These are phyloP conservation scores for Polymyxa betae DNA, from an alignment of 208 protist genomes.

Conservation along the genomic window DNA sequence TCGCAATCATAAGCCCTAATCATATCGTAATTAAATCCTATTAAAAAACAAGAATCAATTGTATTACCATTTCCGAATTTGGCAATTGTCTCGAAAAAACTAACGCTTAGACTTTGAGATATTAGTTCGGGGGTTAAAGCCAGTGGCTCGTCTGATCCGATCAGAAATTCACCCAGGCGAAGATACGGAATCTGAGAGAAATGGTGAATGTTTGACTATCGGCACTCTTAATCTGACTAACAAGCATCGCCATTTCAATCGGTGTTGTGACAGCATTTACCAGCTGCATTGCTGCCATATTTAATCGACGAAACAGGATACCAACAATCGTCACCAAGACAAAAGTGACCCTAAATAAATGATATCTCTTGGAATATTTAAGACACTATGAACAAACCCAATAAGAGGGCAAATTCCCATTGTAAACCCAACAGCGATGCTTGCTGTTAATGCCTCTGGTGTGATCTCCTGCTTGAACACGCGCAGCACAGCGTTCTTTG, in stretches of 20 bases:
- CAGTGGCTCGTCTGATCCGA: neutral
- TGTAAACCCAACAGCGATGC: neutral
- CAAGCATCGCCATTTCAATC: slow-evolving; percentile 23
- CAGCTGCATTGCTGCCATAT: slow-evolving; percentile 47
- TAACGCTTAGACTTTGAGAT: neutral
- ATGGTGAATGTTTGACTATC: neutral
- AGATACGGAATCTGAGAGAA: slow-evolving; percentile 30
- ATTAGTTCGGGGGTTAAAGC: neutral
- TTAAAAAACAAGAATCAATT: neutral
- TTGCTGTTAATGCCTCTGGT: slow-evolving; percentile 5
- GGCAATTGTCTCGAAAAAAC: neutral
- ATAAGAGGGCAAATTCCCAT: slow-evolving; percentile 29
- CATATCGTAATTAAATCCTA: neutral
- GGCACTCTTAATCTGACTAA: neutral
- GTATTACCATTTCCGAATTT: slow-evolving; percentile 16
- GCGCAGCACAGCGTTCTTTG: neutral
- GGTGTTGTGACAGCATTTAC: slow-evolving; percentile 40
- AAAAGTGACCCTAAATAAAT: slow-evolving; percentile 6
- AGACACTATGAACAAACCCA: neutral
- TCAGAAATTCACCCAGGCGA: slow-evolving; percentile 12
- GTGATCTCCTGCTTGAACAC: slow-evolving; percentile 39
- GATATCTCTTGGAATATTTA: neutral
- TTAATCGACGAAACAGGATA: slow-evolving; percentile 31
- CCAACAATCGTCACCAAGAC: neutral
- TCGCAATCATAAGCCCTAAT: slow-evolving; percentile 36